Evolutionary conservation across 768 basidiomycete genomes (phyloP).

Genomic region (Crucibulum laeve): DNA sequence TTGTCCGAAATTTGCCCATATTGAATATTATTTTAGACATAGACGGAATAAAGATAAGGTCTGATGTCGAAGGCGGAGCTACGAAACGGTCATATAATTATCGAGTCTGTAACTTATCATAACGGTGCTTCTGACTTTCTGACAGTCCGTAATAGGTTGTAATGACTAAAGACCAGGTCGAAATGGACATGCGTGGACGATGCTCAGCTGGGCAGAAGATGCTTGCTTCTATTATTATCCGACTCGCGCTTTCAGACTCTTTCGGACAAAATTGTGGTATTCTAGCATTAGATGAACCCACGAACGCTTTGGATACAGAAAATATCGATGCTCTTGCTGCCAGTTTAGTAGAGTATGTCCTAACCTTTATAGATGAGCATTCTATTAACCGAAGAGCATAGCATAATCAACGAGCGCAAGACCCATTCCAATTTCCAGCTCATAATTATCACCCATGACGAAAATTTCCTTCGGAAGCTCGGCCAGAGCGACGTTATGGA

Average conservation of each 20-base stretch:
- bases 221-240: constrained; percentile 96
- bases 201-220: constrained; percentile 99
- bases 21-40: constrained; percentile 61
- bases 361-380: constrained; percentile 2
- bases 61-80: constrained; percentile 88
- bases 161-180: constrained; percentile 98
- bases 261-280: constrained; percentile 98
- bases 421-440: constrained; percentile 91
- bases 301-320: constrained; percentile 93
- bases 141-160: constrained; percentile 62
- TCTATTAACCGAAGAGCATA: constrained; percentile 22
- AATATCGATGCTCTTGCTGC: constrained; percentile 93
- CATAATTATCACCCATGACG: constrained; percentile 96
- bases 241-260: constrained; percentile 93
- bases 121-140: constrained; percentile 6
- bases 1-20: not conserved
- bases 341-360: constrained; percentile 84
- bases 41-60: constrained; percentile 93
- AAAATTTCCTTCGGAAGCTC: constrained; percentile 87
- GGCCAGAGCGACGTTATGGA: constrained; percentile 93
- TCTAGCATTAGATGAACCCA: constrained; percentile 95
- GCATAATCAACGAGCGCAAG: constrained; percentile 92
- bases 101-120: constrained; percentile 51
- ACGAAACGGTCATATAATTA: constrained; percentile 96
- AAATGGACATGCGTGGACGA: constrained; percentile 99